Conservation (phyloP, 2,329 filamentous ascomycete genomes). For the Coniochaeta sp. region DNA sequence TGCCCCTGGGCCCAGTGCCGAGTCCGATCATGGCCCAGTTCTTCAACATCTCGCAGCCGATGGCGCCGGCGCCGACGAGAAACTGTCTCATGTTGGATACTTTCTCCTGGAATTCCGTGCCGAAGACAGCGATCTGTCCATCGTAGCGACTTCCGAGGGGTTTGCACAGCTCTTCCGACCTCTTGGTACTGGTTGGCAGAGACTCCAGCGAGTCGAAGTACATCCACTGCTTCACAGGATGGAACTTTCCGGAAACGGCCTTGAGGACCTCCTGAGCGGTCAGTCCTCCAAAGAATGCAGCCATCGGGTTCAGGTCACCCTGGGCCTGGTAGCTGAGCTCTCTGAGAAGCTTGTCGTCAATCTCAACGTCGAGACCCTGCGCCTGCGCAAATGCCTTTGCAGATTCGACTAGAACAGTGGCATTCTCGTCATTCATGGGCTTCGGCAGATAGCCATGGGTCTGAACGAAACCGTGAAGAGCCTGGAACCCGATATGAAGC, state of each 20-base stretch:
- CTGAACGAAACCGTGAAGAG: constrained; percentile 78
- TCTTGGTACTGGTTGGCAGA: constrained; percentile 64
- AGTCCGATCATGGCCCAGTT: constrained; percentile 99
- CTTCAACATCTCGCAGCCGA: constrained; percentile 98
- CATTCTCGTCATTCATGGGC: constrained; percentile 80
- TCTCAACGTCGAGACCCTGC: constrained; percentile 71
- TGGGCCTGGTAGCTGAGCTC: constrained; percentile 92
- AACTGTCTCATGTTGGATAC: constrained; percentile 86
- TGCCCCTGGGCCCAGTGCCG: constrained; percentile 78
- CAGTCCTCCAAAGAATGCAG: constrained; percentile 90
- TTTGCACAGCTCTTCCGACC: constrained; percentile 83
- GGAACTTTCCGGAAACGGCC: constrained; percentile 95
- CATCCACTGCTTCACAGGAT: constrained; percentile 90
- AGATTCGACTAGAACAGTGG: constrained; percentile 66
- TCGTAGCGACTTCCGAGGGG: constrained; percentile 84
- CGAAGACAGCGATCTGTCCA: constrained; percentile 94
- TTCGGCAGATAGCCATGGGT: constrained; percentile 68
- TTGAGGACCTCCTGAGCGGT: constrained; percentile 93
- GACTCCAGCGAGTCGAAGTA: constrained; percentile 99
- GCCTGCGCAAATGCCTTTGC: constrained; percentile 68
- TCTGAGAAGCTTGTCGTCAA: constrained; percentile 86
- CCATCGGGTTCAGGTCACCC: constrained; percentile 86
- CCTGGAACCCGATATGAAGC: constrained; percentile 87
- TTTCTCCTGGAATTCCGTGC: constrained; percentile 89
- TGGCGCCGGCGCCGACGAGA: constrained; percentile 91